Evolutionary conservation across 2,329 filamentous ascomycete genomes (phyloP).

Genomic region (Trichoderma hamatum): DNA sequence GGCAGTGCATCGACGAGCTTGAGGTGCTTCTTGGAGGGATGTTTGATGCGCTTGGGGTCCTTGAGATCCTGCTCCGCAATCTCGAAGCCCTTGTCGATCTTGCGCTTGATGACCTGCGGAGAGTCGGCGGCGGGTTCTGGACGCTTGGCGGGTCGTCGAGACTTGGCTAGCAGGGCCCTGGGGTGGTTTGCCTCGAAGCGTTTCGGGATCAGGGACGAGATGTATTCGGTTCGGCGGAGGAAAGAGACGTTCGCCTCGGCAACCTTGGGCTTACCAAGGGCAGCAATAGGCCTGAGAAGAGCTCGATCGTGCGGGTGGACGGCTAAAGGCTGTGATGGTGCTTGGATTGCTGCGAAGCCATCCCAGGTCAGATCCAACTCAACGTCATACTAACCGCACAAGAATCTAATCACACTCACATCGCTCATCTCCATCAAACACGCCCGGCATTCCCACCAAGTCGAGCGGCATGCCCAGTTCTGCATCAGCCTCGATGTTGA

Average conservation of each 20-base stretch:
- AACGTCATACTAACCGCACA: not conserved
- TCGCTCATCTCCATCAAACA: slow-evolving; percentile 93
- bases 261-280: slow-evolving; percentile 80
- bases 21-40: slow-evolving; percentile 61
- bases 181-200: slow-evolving; percentile 52
- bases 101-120: slow-evolving; percentile 67
- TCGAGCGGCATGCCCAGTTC: slow-evolving; percentile 98
- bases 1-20: slow-evolving; percentile 63
- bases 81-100: slow-evolving; percentile 66
- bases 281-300: slow-evolving; percentile 79
- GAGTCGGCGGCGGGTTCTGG: slow-evolving; percentile 63
- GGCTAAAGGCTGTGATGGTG: slow-evolving; percentile 68
- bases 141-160: slow-evolving; percentile 49
- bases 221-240: slow-evolving; percentile 94
- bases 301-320: slow-evolving; percentile 83
- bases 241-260: slow-evolving; percentile 84
- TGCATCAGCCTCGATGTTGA: slow-evolving; percentile 96
- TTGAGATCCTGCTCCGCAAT: slow-evolving; percentile 57
- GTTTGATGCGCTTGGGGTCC: slow-evolving; percentile 57
- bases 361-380: slow-evolving; percentile 20
- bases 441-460: slow-evolving; percentile 88
- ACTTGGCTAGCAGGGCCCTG: slow-evolving; percentile 41
- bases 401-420: slow-evolving; percentile 55
- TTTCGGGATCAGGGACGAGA: slow-evolving; percentile 64
- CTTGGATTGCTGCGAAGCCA: slow-evolving; percentile 70